Conservation (phyloP, 2,329 filamentous ascomycete species). For the Fusarium verticillioides region DNA sequence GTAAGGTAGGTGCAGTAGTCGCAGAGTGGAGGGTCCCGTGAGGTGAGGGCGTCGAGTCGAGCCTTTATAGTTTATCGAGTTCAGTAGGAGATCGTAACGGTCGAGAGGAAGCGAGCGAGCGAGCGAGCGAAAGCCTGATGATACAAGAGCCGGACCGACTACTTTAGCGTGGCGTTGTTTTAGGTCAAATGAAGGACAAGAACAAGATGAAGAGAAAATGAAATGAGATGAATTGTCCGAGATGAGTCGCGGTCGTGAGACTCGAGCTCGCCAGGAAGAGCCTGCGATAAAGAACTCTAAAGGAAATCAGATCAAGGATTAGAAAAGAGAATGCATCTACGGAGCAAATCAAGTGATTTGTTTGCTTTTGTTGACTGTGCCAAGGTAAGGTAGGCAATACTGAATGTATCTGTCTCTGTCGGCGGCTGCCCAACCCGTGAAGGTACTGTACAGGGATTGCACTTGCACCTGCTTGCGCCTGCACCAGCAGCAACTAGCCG, state of each 20-base stretch:
- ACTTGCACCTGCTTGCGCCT: neutral
- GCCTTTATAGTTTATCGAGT: constrained; percentile 17
- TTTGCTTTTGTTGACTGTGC: constrained; percentile 3
- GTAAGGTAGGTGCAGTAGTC: constrained; percentile 5
- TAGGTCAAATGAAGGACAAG: constrained; percentile 5
- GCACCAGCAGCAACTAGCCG: neutral
- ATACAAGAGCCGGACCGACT: constrained; percentile 35
- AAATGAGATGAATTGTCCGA: constrained; percentile 6
- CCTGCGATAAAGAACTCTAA: neutral
- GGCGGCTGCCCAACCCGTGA: constrained; percentile 16
- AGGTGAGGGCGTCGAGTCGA: constrained; percentile 17
- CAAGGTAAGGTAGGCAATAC: neutral
- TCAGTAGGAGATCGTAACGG: constrained; percentile 21
- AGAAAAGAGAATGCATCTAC: neutral
- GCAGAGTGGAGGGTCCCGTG: constrained; percentile 1
- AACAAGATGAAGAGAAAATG: neutral
- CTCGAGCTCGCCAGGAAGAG: neutral
- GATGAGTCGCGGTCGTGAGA: neutral
- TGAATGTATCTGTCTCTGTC: constrained; percentile 1
- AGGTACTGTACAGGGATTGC: neutral
- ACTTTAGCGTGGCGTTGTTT: constrained; percentile 17
- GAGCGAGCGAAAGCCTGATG: neutral
- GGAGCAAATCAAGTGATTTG: constrained; percentile 3
- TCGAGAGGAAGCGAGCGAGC: constrained; percentile 12
- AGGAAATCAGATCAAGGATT: neutral